phyloP scores from a whole-genome alignment of 176 grass and related monocot genomes.

The Phragmites australis region DNA sequence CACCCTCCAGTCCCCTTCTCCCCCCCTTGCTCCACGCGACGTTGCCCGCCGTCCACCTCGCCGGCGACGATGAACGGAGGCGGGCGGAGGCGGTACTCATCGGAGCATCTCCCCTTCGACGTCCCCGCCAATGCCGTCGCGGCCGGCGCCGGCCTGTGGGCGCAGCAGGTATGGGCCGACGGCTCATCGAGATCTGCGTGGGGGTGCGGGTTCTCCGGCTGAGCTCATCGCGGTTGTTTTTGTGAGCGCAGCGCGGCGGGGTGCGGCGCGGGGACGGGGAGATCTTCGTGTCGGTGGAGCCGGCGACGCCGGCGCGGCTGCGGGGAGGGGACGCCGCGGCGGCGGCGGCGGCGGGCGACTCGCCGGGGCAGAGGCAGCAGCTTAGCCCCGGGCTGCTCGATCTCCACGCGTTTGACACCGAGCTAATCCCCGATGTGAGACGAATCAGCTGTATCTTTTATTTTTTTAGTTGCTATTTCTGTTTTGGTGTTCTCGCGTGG shows the following conservation, averaged over 20 bases:
- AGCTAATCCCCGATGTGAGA: constrained; percentile 90
- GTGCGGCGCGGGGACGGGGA: constrained; percentile 70
- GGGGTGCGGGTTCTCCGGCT: constrained; percentile 15
- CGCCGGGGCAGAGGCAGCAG: constrained; percentile 56
- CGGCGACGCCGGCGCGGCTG: constrained; percentile 55
- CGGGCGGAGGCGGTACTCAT: constrained; percentile 56
- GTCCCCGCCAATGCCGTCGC: constrained; percentile 46
- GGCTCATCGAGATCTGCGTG: constrained; percentile 42
- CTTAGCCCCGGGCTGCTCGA: constrained; percentile 92
- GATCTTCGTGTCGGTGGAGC: constrained; percentile 74
- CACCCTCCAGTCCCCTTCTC: neutral
- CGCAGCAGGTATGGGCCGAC: constrained; percentile 40
- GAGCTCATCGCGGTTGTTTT: constrained; percentile 7
- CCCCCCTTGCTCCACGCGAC: neutral
- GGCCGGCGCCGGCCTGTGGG: constrained; percentile 54
- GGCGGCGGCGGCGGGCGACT: constrained; percentile 49
- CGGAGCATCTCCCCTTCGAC: constrained; percentile 83
- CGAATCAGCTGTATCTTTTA: neutral
- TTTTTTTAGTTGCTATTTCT: constrained; percentile 14
- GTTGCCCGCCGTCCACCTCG: neutral
- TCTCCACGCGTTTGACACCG: constrained; percentile 87
- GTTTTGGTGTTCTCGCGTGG: constrained; percentile 17
- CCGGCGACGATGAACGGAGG: constrained; percentile 56
- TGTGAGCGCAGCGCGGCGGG: constrained; percentile 45
- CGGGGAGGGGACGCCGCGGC: constrained; percentile 52